Evolutionary conservation across 1,284 basidiomycete species (phyloP).

Genomic region (Bjerkandera adusta): DNA sequence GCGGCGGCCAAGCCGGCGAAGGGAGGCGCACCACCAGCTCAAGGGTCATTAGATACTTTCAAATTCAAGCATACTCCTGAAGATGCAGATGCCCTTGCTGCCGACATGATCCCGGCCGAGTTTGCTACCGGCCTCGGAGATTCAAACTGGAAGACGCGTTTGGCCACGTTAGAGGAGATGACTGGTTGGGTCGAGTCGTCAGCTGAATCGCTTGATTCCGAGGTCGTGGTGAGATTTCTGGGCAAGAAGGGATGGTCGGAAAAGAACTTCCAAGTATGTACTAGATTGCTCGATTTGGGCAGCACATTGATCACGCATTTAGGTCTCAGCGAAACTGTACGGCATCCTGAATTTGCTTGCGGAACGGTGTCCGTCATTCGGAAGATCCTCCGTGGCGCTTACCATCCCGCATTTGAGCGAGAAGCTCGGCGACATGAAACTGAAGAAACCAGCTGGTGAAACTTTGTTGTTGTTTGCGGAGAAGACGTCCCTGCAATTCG

Average conservation of each 20-base stretch:
- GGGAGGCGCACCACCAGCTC: constrained; percentile 40
- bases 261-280: constrained; percentile 93
- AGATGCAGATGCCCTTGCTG: constrained; percentile 85
- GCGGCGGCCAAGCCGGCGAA: constrained; percentile 50
- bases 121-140: constrained; percentile 79
- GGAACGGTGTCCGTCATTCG: constrained; percentile 80
- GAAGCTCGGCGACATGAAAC: constrained; percentile 95
- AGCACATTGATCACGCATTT: constrained; percentile 2
- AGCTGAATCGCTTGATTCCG: constrained; percentile 75
- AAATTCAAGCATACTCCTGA: constrained; percentile 92
- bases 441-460: constrained; percentile 97
- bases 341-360: constrained; percentile 75
- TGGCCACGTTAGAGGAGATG: constrained; percentile 89
- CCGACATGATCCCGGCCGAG: constrained; percentile 71
- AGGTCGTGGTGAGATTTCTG: constrained; percentile 88
- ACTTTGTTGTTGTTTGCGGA: constrained; percentile 83
- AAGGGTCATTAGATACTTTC: constrained; percentile 75
- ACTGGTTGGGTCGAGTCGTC: constrained; percentile 77
- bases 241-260: constrained; percentile 96
- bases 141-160: constrained; percentile 89
- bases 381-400: constrained; percentile 82
- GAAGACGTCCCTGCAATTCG: constrained; percentile 92
- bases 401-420: constrained; percentile 87
- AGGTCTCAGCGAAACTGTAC: constrained; percentile 91
- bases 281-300: constrained; percentile 1